Evolutionary conservation across 148 eudicot species (phyloP), one percentile per base, ranked within the genome.

Genomic region (Camellia lanceoleosa): DNA sequence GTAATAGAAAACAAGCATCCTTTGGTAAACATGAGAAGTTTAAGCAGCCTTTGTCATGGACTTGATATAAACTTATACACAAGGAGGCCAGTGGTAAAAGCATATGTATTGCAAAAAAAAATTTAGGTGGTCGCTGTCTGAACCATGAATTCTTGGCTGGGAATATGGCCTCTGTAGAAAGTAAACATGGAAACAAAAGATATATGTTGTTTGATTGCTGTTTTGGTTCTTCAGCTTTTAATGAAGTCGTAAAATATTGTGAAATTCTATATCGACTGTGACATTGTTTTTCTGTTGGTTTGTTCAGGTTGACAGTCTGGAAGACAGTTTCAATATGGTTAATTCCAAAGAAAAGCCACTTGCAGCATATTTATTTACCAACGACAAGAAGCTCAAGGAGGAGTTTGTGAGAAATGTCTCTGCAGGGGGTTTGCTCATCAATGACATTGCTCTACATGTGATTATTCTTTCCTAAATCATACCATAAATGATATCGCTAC

Each of bases 301-400:
- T 60, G 61, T 43, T 18, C 76, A 90, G 94, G 90, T 91, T 68
- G 84, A 87, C 65, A 86, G 69, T 74, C 54, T 91, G 56, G 89
- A 91, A 79, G 92, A 91, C 47, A 77, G 89, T 62, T 74, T 89
- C 58, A 41, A 78, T 46, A 38, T 85, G 16, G 82, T 91, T 13
- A 87, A 76, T 71, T 83, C 90, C 14, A 89, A 73, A 88, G 78
- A 85, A 72, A 91, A 91, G 82, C 92, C 94, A 71, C 89, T 91
- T 63, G 92, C 92, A 68, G 90, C 92, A 38, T 91, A 91, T 71
- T 14, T 87, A 38, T 91, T 91, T 73, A 91, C 94, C 56, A 89
- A 89, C 84, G 83, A 84, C 80, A 86, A 86, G 68, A 80, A 64
- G 76, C 85, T 89, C 59, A 89, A 80, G 84, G 87, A 87, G 60